A percentile compares a stretch with the other conserved stretches of the same genome.
Conservation (phyloP, 208 protist genomes). For the Tritrichomonas musculus region DNA sequence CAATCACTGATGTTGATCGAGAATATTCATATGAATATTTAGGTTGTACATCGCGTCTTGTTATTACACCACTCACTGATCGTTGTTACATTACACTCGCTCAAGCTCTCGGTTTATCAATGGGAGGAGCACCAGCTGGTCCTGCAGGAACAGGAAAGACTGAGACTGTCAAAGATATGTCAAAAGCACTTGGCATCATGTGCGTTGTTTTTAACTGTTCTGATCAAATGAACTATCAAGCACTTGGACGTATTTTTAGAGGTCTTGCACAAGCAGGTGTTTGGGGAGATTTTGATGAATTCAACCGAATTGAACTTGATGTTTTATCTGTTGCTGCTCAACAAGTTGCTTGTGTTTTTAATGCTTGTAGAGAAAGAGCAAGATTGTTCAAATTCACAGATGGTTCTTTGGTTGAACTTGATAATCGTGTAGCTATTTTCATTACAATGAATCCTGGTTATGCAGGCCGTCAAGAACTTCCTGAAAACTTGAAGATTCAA, state of each 20-base stretch:
- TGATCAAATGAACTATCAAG: slow-evolving; percentile 68
- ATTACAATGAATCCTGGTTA: slow-evolving; percentile 98
- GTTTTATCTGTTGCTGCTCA: slow-evolving; percentile 71
- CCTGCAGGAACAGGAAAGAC: slow-evolving; percentile 68
- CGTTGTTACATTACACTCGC: slow-evolving; percentile 67
- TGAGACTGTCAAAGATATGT: slow-evolving; percentile 78
- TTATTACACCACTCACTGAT: slow-evolving; percentile 73
- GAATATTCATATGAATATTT: slow-evolving; percentile 70
- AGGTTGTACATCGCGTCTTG: slow-evolving; percentile 64
- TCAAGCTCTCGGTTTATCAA: slow-evolving; percentile 66
- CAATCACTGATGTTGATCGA: slow-evolving; percentile 64
- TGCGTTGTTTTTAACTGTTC: slow-evolving; percentile 77
- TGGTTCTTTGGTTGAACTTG: slow-evolving; percentile 54
- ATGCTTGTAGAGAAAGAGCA: slow-evolving; percentile 53
- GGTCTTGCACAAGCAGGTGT: slow-evolving; percentile 68
- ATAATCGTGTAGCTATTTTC: slow-evolving; percentile 75
- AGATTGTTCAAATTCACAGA: slow-evolving; percentile 68
- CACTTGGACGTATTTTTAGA: slow-evolving; percentile 68
- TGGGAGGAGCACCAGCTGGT: slow-evolving; percentile 68
- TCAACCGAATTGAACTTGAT: slow-evolving; percentile 74
- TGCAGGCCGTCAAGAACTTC: slow-evolving; percentile 90
- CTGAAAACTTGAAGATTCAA: slow-evolving; percentile 93
- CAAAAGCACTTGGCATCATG: slow-evolving; percentile 66
- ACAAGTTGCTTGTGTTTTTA: slow-evolving; percentile 64
- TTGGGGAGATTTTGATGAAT: slow-evolving; percentile 79